A percentile compares a stretch with the other conserved stretches of the same genome.
These are phyloP conservation scores for Lecanicillium sp. DNA, from an alignment of 2,329 filamentous ascomycete genomes.

Conservation along the genomic window DNA sequence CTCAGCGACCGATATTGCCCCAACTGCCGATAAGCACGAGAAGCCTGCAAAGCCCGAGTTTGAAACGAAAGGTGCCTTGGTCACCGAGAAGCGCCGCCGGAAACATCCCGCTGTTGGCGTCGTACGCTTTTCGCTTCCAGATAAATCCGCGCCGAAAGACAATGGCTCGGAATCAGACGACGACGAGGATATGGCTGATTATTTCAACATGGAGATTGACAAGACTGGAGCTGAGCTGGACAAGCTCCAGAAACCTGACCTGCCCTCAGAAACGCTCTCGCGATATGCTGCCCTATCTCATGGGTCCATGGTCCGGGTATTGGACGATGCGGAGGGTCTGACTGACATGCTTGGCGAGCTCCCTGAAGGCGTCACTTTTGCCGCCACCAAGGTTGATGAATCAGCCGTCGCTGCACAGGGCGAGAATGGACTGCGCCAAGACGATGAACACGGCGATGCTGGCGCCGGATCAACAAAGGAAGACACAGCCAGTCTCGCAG, in stretches of 20 bases:
- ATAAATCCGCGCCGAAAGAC: conserved; percentile 23
- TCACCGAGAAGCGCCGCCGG: conserved; percentile 15
- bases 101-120: conserved; percentile 22
- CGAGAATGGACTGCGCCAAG: too few relatives aligned
- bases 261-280: conserved; percentile 32
- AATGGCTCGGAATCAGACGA: conserved; percentile 43
- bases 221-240: conserved; percentile 43
- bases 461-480: too few relatives aligned
- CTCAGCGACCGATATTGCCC: conserved; percentile 2
- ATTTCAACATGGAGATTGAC: conserved; percentile 44
- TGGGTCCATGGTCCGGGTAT: conserved; percentile 39
- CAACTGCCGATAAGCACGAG: conserved; percentile 8
- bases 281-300: conserved; percentile 41
- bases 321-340: conserved; percentile 36
- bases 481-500: not conserved
- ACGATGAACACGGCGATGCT: too few relatives aligned
- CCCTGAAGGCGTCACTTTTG: conserved; percentile 22
- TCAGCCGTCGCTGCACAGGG: too few relatives aligned
- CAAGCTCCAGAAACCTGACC: conserved; percentile 33
- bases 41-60: conserved; percentile 5
- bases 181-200: conserved; percentile 51
- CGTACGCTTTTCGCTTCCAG: conserved; percentile 32
- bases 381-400: conserved; percentile 9
- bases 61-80: not conserved
- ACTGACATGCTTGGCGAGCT: conserved; percentile 34